phyloP scores from a whole-genome alignment of 805 yeast species.

The Saccharomycodes ludwigii region DNA sequence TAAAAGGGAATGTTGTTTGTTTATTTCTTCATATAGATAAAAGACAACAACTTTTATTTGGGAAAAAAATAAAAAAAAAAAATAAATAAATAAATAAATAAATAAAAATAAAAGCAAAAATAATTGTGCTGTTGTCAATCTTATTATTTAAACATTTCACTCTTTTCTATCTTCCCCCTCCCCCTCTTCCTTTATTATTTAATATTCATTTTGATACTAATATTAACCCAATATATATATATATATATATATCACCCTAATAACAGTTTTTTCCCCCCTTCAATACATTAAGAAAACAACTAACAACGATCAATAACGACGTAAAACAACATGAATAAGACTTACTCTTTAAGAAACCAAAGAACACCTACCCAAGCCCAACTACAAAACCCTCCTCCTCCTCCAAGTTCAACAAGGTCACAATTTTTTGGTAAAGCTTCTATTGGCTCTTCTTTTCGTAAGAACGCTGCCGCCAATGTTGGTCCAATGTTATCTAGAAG shows the following conservation, averaged over 20 bases:
- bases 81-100: not conserved
- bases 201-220: not conserved
- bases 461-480: slow-evolving; percentile 62
- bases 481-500: slow-evolving; percentile 75
- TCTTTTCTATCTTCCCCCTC: too few species aligned
- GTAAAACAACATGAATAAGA: slow-evolving; percentile 57
- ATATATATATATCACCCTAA: not conserved
- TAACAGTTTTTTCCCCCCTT: not conserved
- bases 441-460: slow-evolving; percentile 45
- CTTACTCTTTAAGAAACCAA: slow-evolving; percentile 66
- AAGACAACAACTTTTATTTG: too few species aligned
- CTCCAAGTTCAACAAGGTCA: slow-evolving; percentile 72
- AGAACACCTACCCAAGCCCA: slow-evolving; percentile 98
- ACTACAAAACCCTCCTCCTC: slow-evolving; percentile 86
- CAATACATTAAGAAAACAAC: not conserved
- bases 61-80: not conserved
- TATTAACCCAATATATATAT: not conserved
- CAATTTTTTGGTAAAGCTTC: slow-evolving; percentile 83
- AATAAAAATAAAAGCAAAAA: not conserved
- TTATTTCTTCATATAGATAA: too few species aligned
- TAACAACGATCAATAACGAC: not conserved
- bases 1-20: too few species aligned
- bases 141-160: not conserved
- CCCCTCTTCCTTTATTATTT: not conserved
- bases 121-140: not conserved